Percentiles rank a stretch among this genome's conserved stretches.
Conservation (phyloP, 352 stramenopile genomes). For the Blastocystis sp. region DNA sequence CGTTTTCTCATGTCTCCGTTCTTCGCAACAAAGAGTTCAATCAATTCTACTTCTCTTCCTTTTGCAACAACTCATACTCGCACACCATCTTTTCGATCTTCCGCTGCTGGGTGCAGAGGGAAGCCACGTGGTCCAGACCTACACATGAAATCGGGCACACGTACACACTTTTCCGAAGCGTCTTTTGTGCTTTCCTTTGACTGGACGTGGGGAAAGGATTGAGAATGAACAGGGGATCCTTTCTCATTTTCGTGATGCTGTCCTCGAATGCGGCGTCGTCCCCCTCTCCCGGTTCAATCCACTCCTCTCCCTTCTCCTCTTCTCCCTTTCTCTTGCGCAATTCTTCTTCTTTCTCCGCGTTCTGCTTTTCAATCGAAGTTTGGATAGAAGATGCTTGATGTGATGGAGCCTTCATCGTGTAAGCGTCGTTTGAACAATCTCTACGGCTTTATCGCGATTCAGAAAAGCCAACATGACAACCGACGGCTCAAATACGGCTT, state of each 20-base stretch:
- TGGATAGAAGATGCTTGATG: background rate
- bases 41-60: constrained; percentile 17
- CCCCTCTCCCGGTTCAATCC: background rate
- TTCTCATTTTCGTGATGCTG: constrained; percentile 11
- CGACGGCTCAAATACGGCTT: constrained; percentile 9
- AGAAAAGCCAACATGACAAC: constrained; percentile 1
- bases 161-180: constrained; percentile 40
- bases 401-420: background rate
- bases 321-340: constrained; percentile 45
- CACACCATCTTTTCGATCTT: constrained; percentile 14
- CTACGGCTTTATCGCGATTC: constrained; percentile 7
- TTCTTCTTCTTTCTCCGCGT: background rate
- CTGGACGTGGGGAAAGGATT: constrained; percentile 3
- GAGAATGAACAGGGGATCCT: constrained; percentile 32
- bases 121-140: constrained; percentile 23
- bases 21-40: too few relatives aligned
- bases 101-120: constrained; percentile 1
- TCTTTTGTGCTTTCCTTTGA: constrained; percentile 54
- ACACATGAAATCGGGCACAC: background rate
- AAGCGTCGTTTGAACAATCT: background rate
- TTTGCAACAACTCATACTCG: background rate
- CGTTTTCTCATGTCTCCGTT: too few relatives aligned
- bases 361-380: background rate
- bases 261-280: constrained; percentile 12
- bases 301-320: constrained; percentile 1